Evolutionary conservation across 148 eudicot genomes (phyloP), one percentile per base, ranked within the genome.

Genomic region (Cornus kousa): DNA sequence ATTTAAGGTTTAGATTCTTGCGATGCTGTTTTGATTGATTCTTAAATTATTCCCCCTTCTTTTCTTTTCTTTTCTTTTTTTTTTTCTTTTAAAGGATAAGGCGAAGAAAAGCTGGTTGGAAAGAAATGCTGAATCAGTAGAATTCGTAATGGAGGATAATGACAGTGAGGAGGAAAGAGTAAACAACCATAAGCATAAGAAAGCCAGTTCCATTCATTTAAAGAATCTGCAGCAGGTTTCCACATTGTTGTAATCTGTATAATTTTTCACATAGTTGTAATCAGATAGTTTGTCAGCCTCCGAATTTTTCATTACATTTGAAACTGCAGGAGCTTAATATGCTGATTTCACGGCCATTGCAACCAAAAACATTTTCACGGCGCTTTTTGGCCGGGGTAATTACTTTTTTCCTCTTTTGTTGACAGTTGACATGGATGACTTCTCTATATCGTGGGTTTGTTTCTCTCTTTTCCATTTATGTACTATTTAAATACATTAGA

Each of bases 111-210:
- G 81, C 83, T 89, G 99, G 97, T 74, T 87, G 79, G 86, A 90
- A 80, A 81, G 87, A 60, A 90, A 79, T 83, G 97, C 96, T 76
- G 92, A 95, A 83, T 83, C 93, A 65, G 76, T 95, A 67, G 97
- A 86, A 79, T 60, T 93, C 79, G 88, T 78, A 78, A 72, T 90
- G 85, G 99, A 95, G 68, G 91, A 90, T 32, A 37, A 86, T 80
- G 95, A 95, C 78, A 95, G 99, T 74, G 99, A 95, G 85, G 99
- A 93, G 60, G 99, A 95, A 80, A 85, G 88, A 87, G 95, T 87
- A 64, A 83, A 81, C 80, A 89, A 75, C 60, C 74, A 83, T 87
- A 90, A 87, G 88, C 84, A 82, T 80, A 91, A 79, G 77, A 93
- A 90, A 87, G 84, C 91, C 69, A 83, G 77, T 53, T 81, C 89